Percentiles rank a stretch among this genome's conserved stretches.
phyloP scores from a whole-genome alignment of 2,329 filamentous ascomycete species.

The Cadophora luteo-olivacea region DNA sequence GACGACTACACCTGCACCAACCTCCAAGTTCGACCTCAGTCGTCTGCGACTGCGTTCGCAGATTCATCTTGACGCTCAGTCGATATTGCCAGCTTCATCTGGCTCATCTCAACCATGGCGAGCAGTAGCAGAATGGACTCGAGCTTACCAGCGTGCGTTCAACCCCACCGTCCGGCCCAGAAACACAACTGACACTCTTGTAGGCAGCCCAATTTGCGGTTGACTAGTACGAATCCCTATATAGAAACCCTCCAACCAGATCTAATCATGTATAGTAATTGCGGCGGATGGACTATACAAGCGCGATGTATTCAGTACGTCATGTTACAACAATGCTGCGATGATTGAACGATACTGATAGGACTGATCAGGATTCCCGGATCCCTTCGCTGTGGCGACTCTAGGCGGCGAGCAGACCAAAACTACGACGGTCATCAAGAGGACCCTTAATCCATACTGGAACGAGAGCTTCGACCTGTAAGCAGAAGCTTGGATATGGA shows the following conservation, averaged over 20 bases:
- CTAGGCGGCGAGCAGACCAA: conserved; percentile 98
- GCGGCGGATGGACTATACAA: conserved; percentile 98
- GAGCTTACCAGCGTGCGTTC: conserved; percentile 67
- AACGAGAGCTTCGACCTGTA: conserved; percentile 99
- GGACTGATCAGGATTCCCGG: conserved; percentile 78
- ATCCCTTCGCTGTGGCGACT: conserved; percentile 96
- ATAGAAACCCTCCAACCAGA: conserved; percentile 4
- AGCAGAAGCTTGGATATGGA: conserved; percentile 37
- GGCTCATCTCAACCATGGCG: conserved; percentile 51
- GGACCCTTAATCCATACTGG: conserved; percentile 99
- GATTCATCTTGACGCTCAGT: conserved; percentile 42
- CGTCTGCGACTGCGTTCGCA: conserved; percentile 25
- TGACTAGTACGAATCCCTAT: conserved; percentile 74
- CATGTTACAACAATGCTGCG: neutral
- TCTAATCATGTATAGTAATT: conserved; percentile 75
- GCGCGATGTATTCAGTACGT: conserved; percentile 97
- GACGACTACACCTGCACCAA: conserved; percentile 33
- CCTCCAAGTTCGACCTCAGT: conserved; percentile 27
- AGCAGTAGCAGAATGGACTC: conserved; percentile 59
- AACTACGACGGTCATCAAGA: conserved; percentile 96
- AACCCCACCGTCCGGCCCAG: conserved; percentile 25
- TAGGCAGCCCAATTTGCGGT: conserved; percentile 85
- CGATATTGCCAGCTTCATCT: conserved; percentile 39
- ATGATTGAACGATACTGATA: conserved; percentile 30
- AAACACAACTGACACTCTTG: conserved; percentile 38